Conservation (phyloP, 2,329 filamentous ascomycete species). For the Drechmeria coniospora region DNA sequence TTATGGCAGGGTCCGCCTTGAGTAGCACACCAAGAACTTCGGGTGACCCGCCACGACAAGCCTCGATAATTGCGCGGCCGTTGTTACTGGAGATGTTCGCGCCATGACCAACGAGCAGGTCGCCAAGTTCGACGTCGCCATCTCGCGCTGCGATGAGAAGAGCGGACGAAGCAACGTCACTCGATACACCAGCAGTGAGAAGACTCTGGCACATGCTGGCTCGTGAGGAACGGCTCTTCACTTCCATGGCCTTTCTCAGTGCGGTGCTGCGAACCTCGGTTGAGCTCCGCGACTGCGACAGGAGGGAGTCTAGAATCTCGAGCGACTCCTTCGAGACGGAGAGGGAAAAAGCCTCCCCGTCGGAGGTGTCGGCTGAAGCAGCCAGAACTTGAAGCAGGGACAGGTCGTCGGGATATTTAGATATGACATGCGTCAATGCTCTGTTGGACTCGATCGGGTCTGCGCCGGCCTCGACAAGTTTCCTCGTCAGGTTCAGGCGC, state of each 20-base stretch:
- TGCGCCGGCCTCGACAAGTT: slow-evolving; percentile 33
- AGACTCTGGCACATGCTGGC: slow-evolving; percentile 29
- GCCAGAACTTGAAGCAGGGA: slow-evolving; percentile 30
- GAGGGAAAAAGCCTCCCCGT: slow-evolving; percentile 31
- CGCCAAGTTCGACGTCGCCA: slow-evolving; percentile 34
- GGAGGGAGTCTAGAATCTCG: slow-evolving; percentile 30
- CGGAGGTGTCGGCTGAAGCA: slow-evolving; percentile 29
- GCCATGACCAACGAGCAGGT: slow-evolving; percentile 34
- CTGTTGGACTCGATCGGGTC: slow-evolving; percentile 31
- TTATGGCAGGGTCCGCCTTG: slow-evolving; percentile 21
- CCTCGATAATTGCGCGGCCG: slow-evolving; percentile 38
- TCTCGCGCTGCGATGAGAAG: slow-evolving; percentile 35
- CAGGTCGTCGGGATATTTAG: slow-evolving; percentile 30
- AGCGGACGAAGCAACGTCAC: slow-evolving; percentile 30
- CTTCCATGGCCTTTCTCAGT: slow-evolving; percentile 27
- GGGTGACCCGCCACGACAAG: slow-evolving; percentile 33
- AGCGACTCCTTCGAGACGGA: slow-evolving; percentile 29
- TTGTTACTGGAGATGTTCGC: slow-evolving; percentile 34
- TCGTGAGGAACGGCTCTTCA: slow-evolving; percentile 23
- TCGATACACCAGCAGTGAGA: slow-evolving; percentile 28
- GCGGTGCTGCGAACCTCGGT: slow-evolving; percentile 21
- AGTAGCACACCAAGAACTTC: slow-evolving; percentile 36
- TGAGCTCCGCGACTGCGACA: slow-evolving; percentile 21
- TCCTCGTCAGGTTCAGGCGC: slow-evolving; percentile 33
- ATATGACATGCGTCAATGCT: slow-evolving; percentile 35